A percentile compares a stretch with the other conserved stretches of the same genome.
Conservation (phyloP, 495 filamentous ascomycete genomes). For the Aspergillus ellipticus region DNA sequence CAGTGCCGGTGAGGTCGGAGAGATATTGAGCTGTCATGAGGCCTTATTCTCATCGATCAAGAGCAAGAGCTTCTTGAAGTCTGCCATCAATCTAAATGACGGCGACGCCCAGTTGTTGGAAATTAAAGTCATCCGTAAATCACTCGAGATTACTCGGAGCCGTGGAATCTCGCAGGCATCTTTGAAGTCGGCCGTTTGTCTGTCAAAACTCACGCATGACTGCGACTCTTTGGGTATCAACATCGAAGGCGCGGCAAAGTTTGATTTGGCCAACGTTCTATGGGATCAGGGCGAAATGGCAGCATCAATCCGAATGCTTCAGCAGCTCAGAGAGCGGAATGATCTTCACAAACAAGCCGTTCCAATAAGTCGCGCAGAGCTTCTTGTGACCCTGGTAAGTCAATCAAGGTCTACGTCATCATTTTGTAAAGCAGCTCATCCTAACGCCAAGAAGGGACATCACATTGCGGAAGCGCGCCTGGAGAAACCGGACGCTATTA, state of each 20-base stretch:
- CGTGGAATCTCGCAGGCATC: constrained; percentile 84
- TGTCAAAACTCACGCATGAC: constrained; percentile 66
- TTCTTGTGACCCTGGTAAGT: constrained; percentile 80
- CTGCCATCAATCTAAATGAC: constrained; percentile 50
- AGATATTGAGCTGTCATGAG: constrained; percentile 77
- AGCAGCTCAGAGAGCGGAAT: constrained; percentile 61
- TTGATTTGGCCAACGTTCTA: constrained; percentile 82
- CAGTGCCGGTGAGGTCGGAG: constrained; percentile 77
- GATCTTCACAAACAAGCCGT: constrained; percentile 67
- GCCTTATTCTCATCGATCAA: constrained; percentile 79
- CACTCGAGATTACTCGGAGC: constrained; percentile 68
- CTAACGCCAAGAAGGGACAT: constrained; percentile 53
- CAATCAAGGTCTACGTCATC: neutral
- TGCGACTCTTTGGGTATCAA: constrained; percentile 67
- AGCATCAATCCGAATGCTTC: constrained; percentile 86
- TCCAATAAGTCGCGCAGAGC: constrained; percentile 67
- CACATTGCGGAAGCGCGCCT: constrained; percentile 89
- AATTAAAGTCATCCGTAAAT: constrained; percentile 65
- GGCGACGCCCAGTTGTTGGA: constrained; percentile 68
- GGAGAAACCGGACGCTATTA: constrained; percentile 87
- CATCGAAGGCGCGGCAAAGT: constrained; percentile 66
- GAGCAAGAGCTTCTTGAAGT: constrained; percentile 58
- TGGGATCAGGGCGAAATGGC: constrained; percentile 94
- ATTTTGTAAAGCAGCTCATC: neutral
- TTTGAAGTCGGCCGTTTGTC: constrained; percentile 73